Evolutionary conservation across 805 yeast genomes (phyloP), one percentile per base, ranked within the genome.

Genomic region (Candida nitratophila): DNA sequence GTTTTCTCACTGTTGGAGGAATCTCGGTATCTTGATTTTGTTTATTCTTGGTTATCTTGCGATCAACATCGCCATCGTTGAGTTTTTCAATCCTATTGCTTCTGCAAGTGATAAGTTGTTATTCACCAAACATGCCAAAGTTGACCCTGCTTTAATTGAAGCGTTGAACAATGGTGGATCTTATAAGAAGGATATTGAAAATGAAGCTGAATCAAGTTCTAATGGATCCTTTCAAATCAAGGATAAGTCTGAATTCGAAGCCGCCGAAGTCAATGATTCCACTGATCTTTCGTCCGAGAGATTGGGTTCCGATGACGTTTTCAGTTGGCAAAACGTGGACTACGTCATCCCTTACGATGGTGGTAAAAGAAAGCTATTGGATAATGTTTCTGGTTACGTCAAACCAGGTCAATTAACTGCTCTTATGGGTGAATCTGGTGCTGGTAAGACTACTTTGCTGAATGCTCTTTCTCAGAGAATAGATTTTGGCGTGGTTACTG

Each of bases 1-100:
- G 19, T 77, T 71, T 54, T 49, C 61, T 19, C 86, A 87, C 61
- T 71, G 75, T 41, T 87, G 96, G 96, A 79, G 95, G 68, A 84
- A 87, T 60, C 71, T 83, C 45, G 96, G 81, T 46, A 71, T 76
- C 45, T 44, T 68, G 44, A 47, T 73, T 51, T 74, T 59, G 5
- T 73, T 68, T 52, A 59, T 66, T 34, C 33, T 71, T 15, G 69
- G 73, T 49, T 71, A 71, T 58, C 50, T 73, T 29, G 24, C 40
- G 2, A 47, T 63, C 30, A 54, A 59, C 39, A 48, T 57, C 4
- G 6, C 63, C 20, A 47, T 60, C 4, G 61, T 57, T 32, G 73
- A 69, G 44, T 11, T 44, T 16, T 55, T 51, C 42, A 59, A 60
- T 42, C 65, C 64, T 19, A 48, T 55, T 9, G 56, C 43, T 34